Conservation (phyloP, 1,139 yeast genomes). For the Keqinozyma sinolaborantium region DNA sequence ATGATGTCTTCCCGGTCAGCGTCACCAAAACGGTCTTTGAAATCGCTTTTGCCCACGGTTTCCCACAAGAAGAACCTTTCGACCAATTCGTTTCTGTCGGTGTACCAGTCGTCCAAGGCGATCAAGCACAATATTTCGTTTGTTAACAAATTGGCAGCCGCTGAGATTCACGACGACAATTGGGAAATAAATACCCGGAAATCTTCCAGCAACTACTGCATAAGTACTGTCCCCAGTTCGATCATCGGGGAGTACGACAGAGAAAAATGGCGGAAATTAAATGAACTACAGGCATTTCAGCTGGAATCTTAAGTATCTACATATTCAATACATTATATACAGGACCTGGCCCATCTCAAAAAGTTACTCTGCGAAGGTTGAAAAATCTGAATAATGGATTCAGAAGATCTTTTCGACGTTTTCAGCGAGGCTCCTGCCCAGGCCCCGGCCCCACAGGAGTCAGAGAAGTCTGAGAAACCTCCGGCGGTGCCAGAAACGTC, state of each 20-base stretch:
- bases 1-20: constrained; percentile 21
- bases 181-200: constrained; percentile 40
- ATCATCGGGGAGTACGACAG: constrained; percentile 62
- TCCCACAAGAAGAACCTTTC: constrained; percentile 1
- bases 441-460: constrained; percentile 27
- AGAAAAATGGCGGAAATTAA: constrained; percentile 60
- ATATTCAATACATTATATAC: no score
- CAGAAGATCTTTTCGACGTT: constrained; percentile 65
- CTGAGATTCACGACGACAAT: background rate
- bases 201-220: constrained; percentile 36
- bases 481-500: constrained; percentile 2
- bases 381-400: background rate
- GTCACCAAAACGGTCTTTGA: constrained; percentile 29
- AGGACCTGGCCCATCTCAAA: no score
- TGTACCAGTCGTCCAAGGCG: constrained; percentile 1
- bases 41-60: constrained; percentile 15
- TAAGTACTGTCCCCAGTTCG: constrained; percentile 53
- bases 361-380: no score
- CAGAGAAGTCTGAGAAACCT: constrained; percentile 10
- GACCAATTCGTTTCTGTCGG: background rate
- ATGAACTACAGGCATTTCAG: constrained; percentile 18
- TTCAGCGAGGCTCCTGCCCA: constrained; percentile 55
- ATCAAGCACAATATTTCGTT: background rate
- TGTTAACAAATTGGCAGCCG: background rate
- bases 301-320: no score